Evolutionary conservation across 1,284 basidiomycete species (phyloP).

Genomic region (Papiliotrema terrestris): DNA sequence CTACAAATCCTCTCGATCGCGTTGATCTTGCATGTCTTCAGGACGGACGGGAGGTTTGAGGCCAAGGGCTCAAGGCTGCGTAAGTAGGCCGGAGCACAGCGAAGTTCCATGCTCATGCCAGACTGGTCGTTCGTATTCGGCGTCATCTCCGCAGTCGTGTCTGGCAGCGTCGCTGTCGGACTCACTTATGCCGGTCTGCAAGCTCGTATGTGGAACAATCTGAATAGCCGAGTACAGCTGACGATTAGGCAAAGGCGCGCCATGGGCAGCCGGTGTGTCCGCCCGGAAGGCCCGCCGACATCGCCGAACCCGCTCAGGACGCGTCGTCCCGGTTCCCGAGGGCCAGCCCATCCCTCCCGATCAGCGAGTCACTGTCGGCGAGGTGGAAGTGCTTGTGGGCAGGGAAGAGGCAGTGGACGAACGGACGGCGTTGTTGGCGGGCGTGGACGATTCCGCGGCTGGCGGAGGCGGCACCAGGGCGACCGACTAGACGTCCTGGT

Average conservation of each 20-base stretch:
- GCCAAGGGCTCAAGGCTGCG: constrained; percentile 35
- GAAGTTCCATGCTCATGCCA: constrained; percentile 3
- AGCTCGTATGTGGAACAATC: constrained; percentile 29
- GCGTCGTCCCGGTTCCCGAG: constrained; percentile 41
- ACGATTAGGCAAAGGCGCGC: constrained; percentile 35
- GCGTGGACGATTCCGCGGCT: constrained; percentile 15
- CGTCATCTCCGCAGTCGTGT: constrained; percentile 38
- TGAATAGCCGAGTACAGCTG: not conserved
- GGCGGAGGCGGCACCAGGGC: constrained; percentile 21
- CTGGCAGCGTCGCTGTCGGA: constrained; percentile 31
- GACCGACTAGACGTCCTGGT: constrained; percentile 12
- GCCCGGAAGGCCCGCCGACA: constrained; percentile 39
- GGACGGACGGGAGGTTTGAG: constrained; percentile 43
- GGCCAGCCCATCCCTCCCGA: constrained; percentile 38
- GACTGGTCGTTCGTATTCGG: constrained; percentile 45
- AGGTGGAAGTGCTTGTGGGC: constrained; percentile 31
- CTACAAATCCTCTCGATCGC: constrained; percentile 41
- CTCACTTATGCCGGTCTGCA: constrained; percentile 47
- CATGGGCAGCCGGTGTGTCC: constrained; percentile 47
- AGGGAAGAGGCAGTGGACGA: constrained; percentile 28
- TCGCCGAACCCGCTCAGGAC: constrained; percentile 43
- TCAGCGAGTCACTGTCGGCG: constrained; percentile 39
- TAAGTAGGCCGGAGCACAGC: constrained; percentile 13
- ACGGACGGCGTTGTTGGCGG: constrained; percentile 38
- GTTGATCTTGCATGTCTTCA: constrained; percentile 43